Base-by-base conservation (phyloP, 2,329 filamentous ascomycete species). In the Calonectria pseudoturangicola region DNA sequence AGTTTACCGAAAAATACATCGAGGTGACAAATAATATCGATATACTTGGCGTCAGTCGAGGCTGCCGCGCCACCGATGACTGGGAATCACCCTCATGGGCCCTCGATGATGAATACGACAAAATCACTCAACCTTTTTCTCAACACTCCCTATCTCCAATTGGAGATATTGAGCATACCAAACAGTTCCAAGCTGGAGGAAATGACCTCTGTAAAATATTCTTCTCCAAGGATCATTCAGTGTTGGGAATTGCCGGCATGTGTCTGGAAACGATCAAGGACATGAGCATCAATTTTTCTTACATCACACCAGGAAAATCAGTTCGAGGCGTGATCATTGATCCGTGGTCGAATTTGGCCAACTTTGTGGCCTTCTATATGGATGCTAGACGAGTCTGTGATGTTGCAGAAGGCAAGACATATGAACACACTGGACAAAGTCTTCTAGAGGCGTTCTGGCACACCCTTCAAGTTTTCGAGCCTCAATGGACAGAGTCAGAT, bases 321-420 rank as follows among this genome's bases (percentile, higher is more conserved):
- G 16, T 54, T 54, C 27, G 27, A 18, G 50, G 27, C 10, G 50
- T 54, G 3, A n/a, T 54, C 12, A 54, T 54, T 54, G 50, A 54
- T n/a, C 50, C 50, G 8, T 54, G 27, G 50, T 54, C 50, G 4
- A 54, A 54, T n/a, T 54, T 54, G 28, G 50, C 50, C 13, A 54
- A 54, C 50, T 54, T 54, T n/a, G 12, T 54, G 15, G 50, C 27
- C 16, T 54, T 54, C 16, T 54, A 54, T 28, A 4, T 54, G 25
- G 27, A 54, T 54, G 50, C 50, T 12, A 54, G 50, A 18, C 50
- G 16, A 9, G 6, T 54, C 13, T 54, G 50, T 16, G 10, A 54
- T 3, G 27, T 54, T 33, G 27, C 15, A 54, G 50, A 54, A 54
- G 16, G 16, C 27, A n/a, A 33, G 25, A 54, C 9, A 3, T 54